A percentile compares a stretch with the other conserved stretches of the same genome.
Evolutionary conservation across 1,139 yeast species (phyloP).

Genomic region (Casaregolazyma lundiana): DNA sequence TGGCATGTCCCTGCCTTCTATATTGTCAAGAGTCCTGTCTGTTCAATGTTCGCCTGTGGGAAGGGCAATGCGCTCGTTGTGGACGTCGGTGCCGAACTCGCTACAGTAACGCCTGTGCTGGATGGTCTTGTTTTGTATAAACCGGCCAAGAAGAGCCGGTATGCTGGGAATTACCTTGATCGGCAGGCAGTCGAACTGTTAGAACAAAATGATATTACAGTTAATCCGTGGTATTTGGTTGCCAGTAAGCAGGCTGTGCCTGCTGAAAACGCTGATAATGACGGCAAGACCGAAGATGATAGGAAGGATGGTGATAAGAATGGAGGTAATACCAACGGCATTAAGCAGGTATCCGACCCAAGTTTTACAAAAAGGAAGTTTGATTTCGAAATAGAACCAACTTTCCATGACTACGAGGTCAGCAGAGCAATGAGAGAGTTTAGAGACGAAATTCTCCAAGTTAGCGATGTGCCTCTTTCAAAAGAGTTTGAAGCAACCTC

Average conservation of each 20-base stretch:
- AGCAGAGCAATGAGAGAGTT: slow-evolving; percentile 47
- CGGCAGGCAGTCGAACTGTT: slow-evolving; percentile 27
- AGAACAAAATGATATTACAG: slow-evolving; percentile 18
- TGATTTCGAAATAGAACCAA: slow-evolving; percentile 21
- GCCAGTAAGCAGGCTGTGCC: slow-evolving; percentile 27
- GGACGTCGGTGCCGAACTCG: slow-evolving; percentile 82
- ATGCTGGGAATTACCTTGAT: slow-evolving; percentile 37
- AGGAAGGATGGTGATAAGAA: background rate
- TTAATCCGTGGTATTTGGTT: slow-evolving; percentile 36
- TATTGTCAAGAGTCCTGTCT: slow-evolving; percentile 79
- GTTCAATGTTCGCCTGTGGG: slow-evolving; percentile 90
- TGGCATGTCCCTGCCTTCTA: slow-evolving; percentile 82
- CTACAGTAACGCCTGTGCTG: slow-evolving; percentile 85
- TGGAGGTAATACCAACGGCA: background rate
- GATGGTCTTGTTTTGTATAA: slow-evolving; percentile 84
- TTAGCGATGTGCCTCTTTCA: slow-evolving; percentile 39
- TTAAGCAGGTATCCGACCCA: slow-evolving; percentile 19
- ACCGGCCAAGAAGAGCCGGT: slow-evolving; percentile 27
- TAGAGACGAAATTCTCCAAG: slow-evolving; percentile 52
- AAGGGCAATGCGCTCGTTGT: slow-evolving; percentile 90
- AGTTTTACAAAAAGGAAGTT: slow-evolving; percentile 35
- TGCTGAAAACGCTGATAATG: slow-evolving; percentile 22
- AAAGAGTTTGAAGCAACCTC: slow-evolving; percentile 20
- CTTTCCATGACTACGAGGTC: slow-evolving; percentile 30
- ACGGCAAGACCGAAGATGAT: background rate